A percentile compares a stretch with the other conserved stretches of the same genome.
phyloP scores from a whole-genome alignment of 2,329 filamentous ascomycete species.

The Raffaelea arxii region DNA sequence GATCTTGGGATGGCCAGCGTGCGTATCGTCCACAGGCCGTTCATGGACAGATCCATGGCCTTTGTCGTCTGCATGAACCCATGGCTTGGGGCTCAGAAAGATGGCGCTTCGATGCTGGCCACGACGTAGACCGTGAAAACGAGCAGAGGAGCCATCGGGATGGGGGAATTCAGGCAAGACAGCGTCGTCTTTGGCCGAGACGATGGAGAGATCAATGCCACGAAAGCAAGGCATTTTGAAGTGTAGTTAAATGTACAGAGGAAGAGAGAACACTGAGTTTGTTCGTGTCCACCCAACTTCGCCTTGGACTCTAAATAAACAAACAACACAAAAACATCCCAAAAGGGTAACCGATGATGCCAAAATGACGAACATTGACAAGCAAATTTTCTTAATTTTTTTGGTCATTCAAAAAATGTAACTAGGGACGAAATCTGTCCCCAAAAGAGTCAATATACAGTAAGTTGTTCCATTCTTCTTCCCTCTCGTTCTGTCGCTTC shows the following conservation, averaged over 20 bases:
- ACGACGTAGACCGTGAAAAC: slow-evolving; percentile 16
- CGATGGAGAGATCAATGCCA: slow-evolving; percentile 36
- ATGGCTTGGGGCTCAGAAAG: slow-evolving; percentile 6
- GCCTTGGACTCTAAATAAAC: no score
- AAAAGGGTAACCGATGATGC: no score
- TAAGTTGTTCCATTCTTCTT: background rate
- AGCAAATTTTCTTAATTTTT: background rate
- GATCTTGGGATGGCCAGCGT: slow-evolving; percentile 29
- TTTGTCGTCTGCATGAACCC: background rate
- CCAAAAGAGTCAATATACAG: background rate
- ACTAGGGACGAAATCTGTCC: background rate
- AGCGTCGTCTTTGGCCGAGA: slow-evolving; percentile 21
- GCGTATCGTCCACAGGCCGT: background rate
- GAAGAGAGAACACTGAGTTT: no score
- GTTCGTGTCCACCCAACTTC: no score
- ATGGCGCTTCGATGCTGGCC: background rate
- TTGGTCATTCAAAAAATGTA: background rate
- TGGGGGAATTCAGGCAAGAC: slow-evolving; percentile 45
- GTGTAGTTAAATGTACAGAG: no score
- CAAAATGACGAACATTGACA: no score
- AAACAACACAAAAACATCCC: background rate
- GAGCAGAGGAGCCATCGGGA: slow-evolving; percentile 37
- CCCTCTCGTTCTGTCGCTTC: background rate
- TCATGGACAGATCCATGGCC: no score
- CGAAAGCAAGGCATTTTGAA: slow-evolving; percentile 45